A percentile compares a stretch with the other conserved stretches of the same genome.
Evolutionary conservation across 2,329 filamentous ascomycete species (phyloP).

Genomic region (Fusarium agapanthi): DNA sequence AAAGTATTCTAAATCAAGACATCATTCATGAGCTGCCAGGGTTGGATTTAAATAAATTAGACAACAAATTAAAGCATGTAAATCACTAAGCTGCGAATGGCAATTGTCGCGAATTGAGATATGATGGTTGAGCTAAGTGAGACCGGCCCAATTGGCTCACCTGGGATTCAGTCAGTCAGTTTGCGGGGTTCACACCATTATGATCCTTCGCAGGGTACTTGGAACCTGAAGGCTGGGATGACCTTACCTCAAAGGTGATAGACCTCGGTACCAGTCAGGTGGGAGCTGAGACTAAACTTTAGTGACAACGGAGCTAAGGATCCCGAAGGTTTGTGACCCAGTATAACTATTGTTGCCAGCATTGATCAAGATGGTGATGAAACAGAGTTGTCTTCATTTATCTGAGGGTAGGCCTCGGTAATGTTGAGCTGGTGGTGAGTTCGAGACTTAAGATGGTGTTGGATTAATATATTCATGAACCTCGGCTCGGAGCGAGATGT

Average conservation of each 20-base stretch:
- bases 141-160: not conserved
- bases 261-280: not conserved
- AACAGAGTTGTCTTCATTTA: not conserved
- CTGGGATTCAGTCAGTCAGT: not conserved
- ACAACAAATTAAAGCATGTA: not conserved
- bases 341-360: not conserved
- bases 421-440: not conserved
- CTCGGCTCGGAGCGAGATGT: not conserved
- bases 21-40: not conserved
- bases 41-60: too few species aligned
- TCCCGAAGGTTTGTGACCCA: not conserved
- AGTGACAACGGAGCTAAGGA: not conserved
- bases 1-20: not conserved
- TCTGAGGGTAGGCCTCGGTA: not conserved
- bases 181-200: not conserved
- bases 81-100: not conserved
- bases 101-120: not conserved
- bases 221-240: not conserved
- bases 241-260: not conserved
- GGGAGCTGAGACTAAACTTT: not conserved
- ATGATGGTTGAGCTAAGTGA: not conserved
- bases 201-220: not conserved
- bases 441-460: not conserved
- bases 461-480: not conserved
- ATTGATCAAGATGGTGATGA: not conserved